phyloP scores from a whole-genome alignment of 2,329 filamentous ascomycete genomes.

The Aspergillus ochraceoroseus region DNA sequence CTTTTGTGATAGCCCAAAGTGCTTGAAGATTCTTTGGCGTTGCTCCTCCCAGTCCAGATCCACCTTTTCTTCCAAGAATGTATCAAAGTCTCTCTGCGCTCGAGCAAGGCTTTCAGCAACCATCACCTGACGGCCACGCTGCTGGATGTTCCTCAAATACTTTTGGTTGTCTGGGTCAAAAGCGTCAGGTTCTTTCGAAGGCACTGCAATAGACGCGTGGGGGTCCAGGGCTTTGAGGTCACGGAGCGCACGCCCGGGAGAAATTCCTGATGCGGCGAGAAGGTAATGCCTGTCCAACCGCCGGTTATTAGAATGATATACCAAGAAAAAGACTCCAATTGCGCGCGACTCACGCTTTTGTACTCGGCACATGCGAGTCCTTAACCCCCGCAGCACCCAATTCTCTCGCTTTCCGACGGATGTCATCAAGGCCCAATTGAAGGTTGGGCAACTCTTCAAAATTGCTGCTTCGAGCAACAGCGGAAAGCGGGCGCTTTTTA shows the following conservation, averaged over 20 bases:
- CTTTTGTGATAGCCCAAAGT: constrained; percentile 75
- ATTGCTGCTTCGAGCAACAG: constrained; percentile 50
- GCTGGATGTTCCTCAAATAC: constrained; percentile 80
- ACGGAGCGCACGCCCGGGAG: constrained; percentile 76
- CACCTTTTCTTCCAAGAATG: constrained; percentile 89
- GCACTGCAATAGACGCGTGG: constrained; percentile 52
- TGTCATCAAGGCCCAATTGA: constrained; percentile 86
- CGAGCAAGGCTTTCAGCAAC: constrained; percentile 86
- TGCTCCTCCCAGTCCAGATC: constrained; percentile 95
- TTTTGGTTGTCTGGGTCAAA: constrained; percentile 58
- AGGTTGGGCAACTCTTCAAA: constrained; percentile 80
- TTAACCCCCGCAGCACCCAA: constrained; percentile 63
- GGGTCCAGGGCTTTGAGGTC: constrained; percentile 77
- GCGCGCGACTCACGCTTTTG: constrained; percentile 49
- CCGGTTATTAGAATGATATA: not conserved
- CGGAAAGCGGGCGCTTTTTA: constrained; percentile 63
- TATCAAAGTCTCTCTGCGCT: constrained; percentile 85
- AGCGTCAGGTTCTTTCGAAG: constrained; percentile 35
- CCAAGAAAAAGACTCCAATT: not conserved
- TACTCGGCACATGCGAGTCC: constrained; percentile 40
- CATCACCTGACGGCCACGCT: constrained; percentile 85
- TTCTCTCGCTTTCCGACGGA: constrained; percentile 68
- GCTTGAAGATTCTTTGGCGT: constrained; percentile 86
- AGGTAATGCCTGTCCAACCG: constrained; percentile 67
- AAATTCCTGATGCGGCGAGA: constrained; percentile 86